Percentiles rank a stretch among this genome's conserved stretches.
phyloP scores from a whole-genome alignment of 768 basidiomycete genomes.

The Lactifluus echinatus region DNA sequence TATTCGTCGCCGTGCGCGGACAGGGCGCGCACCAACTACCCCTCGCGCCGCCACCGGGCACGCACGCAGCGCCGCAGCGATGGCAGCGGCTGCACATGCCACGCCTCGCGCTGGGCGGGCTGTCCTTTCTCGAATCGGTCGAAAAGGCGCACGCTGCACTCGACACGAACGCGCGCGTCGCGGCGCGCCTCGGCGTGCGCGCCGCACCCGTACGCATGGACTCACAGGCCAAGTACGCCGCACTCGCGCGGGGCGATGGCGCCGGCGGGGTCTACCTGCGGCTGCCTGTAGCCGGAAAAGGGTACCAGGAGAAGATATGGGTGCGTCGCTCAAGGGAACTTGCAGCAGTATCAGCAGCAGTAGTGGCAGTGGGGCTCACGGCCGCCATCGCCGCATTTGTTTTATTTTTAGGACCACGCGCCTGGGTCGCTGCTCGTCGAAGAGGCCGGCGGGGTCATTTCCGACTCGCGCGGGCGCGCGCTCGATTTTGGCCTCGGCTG shows the following conservation, averaged over 20 bases:
- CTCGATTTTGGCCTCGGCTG: conserved; percentile 85
- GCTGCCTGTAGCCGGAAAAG: conserved; percentile 66
- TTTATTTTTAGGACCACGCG: conserved; percentile 67
- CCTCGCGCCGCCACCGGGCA: conserved; percentile 40
- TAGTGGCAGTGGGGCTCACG: too few species aligned
- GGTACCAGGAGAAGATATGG: conserved; percentile 97
- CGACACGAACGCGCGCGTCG: conserved; percentile 69
- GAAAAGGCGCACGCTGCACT: conserved; percentile 91
- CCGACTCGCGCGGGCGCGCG: conserved; percentile 67
- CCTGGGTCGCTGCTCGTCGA: conserved; percentile 75
- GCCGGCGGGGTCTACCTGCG: conserved; percentile 56
- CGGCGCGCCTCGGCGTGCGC: conserved; percentile 55
- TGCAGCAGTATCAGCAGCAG: too few species aligned
- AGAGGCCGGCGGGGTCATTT: conserved; percentile 86
- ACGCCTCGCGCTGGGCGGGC: conserved; percentile 34
- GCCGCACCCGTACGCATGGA: conserved; percentile 77
- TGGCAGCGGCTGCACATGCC: conserved; percentile 42
- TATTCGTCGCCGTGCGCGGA: conserved; percentile 83
- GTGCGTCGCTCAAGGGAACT: conserved; percentile 30
- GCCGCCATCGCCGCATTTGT: not conserved
- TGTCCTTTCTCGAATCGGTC: conserved; percentile 83
- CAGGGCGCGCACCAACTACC: conserved; percentile 73
- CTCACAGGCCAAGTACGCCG: conserved; percentile 91
- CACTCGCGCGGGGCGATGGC: conserved; percentile 80
- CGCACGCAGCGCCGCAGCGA: not conserved